phyloP scores from a whole-genome alignment of 2,329 filamentous ascomycete species.

The Aurifilum marmelostoma region DNA sequence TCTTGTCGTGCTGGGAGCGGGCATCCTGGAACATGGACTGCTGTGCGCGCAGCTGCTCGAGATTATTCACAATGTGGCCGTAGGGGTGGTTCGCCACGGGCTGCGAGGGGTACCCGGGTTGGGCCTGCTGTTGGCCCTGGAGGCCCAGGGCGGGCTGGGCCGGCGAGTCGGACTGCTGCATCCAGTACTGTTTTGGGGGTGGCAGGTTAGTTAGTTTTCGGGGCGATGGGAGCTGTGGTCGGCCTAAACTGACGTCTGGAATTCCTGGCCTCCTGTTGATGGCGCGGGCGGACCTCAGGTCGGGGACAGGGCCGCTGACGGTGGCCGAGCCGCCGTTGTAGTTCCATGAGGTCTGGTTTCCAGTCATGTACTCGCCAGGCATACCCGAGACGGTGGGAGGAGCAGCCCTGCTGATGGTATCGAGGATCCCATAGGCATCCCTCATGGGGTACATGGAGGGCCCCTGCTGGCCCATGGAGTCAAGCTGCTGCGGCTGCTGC shows the following conservation, averaged over 20 bases:
- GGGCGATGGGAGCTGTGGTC: constrained; percentile 29
- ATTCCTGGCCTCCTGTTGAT: constrained; percentile 62
- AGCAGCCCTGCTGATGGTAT: constrained; percentile 35
- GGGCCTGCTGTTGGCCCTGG: constrained; percentile 36
- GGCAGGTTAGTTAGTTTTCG: constrained; percentile 28
- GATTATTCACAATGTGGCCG: constrained; percentile 46
- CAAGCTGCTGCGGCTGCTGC: constrained; percentile 34
- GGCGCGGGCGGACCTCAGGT: constrained; percentile 60
- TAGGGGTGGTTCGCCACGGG: constrained; percentile 42
- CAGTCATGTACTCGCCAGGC: constrained; percentile 34
- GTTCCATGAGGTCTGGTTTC: constrained; percentile 36
- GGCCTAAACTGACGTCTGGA: constrained; percentile 43
- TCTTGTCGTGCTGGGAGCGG: constrained; percentile 46
- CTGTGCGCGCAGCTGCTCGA: constrained; percentile 39
- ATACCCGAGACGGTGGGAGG: constrained; percentile 32
- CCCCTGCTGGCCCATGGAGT: constrained; percentile 33
- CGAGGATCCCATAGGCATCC: constrained; percentile 37
- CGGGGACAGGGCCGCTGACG: constrained; percentile 65
- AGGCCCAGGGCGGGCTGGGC: constrained; percentile 42
- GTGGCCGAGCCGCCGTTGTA: constrained; percentile 37
- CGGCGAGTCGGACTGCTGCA: constrained; percentile 45
- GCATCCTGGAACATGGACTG: constrained; percentile 44
- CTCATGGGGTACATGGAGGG: constrained; percentile 34
- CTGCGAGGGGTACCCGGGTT: constrained; percentile 24
- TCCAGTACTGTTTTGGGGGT: constrained; percentile 49